A percentile compares a stretch with the other conserved stretches of the same genome.
phyloP scores from a whole-genome alignment of 305 asterid genomes.

The Salvia sclarea region DNA sequence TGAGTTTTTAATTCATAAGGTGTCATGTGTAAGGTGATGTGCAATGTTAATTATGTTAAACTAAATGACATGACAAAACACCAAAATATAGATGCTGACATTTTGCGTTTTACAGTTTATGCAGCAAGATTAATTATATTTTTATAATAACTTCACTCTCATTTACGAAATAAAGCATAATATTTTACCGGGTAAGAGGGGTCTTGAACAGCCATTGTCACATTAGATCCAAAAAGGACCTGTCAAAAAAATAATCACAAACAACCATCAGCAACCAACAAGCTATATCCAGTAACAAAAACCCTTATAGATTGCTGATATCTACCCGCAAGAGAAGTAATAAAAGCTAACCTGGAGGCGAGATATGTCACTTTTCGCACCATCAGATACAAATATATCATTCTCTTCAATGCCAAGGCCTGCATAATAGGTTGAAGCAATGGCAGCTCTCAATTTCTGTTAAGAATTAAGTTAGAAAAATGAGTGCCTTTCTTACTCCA shows the following conservation, averaged over 20 bases:
- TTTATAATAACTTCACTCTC: constrained; percentile 4
- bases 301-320: neutral
- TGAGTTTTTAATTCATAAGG: neutral
- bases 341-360: constrained; percentile 76
- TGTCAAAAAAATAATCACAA: constrained; percentile 35
- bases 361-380: constrained; percentile 98
- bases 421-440: constrained; percentile 78
- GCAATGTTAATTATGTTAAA: neutral
- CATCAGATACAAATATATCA: constrained; percentile 96
- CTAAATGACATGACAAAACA: neutral
- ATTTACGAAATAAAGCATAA: constrained; percentile 10
- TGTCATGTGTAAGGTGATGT: neutral
- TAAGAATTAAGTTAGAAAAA: constrained; percentile 13
- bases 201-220: constrained; percentile 91
- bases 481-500: constrained; percentile 5
- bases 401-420: constrained; percentile 82
- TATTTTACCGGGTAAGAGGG: constrained; percentile 90
- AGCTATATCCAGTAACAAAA: constrained; percentile 6
- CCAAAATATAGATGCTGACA: constrained; percentile 1
- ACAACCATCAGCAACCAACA: constrained; percentile 1
- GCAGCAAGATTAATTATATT: constrained; percentile 11
- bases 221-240: constrained; percentile 95
- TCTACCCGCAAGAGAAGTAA: neutral
- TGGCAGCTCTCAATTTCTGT: constrained; percentile 83
- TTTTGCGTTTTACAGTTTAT: constrained; percentile 13